Percentiles rank a stretch among this genome's conserved stretches.
These are phyloP conservation scores for Acer yangbiense DNA, from an alignment of 345 rosid genomes.

Conservation along the genomic window DNA sequence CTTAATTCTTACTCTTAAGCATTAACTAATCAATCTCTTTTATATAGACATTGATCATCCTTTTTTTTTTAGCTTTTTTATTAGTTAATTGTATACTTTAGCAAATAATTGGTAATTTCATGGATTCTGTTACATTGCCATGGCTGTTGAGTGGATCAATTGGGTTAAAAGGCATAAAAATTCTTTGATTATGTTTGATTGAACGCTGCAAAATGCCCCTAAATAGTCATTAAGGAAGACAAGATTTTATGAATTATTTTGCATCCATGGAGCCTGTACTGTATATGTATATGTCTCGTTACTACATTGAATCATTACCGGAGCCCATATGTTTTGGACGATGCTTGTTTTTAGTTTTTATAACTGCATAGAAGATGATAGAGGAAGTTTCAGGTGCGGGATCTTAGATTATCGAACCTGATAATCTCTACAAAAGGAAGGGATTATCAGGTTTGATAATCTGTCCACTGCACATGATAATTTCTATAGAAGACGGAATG, in stretches of 20 bases:
- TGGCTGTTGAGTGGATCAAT: background rate
- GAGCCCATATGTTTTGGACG: background rate
- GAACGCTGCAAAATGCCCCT: background rate
- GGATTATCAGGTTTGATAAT: too few species aligned
- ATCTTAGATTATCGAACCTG: too few species aligned
- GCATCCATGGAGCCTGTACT: background rate
- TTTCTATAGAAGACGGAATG: too few species aligned
- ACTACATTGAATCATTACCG: background rate
- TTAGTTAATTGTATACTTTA: background rate
- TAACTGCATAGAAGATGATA: background rate
- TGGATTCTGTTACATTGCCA: background rate
- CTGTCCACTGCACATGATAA: too few species aligned
- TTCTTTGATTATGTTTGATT: background rate
- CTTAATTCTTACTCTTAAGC: too few species aligned
- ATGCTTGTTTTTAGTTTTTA: background rate
- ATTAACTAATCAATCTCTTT: too few species aligned
- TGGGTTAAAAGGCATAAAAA: background rate
- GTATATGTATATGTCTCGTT: background rate
- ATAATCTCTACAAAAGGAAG: too few species aligned
- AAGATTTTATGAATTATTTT: too few species aligned
- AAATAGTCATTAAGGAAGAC: too few species aligned
- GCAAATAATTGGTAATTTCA: background rate
- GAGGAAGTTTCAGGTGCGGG: too few species aligned
- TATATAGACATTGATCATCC: background rate
- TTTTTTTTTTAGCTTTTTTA: background rate